Evolutionary conservation across 306 rosid genomes (phyloP).

Genomic region (Luffa aegyptiaca): DNA sequence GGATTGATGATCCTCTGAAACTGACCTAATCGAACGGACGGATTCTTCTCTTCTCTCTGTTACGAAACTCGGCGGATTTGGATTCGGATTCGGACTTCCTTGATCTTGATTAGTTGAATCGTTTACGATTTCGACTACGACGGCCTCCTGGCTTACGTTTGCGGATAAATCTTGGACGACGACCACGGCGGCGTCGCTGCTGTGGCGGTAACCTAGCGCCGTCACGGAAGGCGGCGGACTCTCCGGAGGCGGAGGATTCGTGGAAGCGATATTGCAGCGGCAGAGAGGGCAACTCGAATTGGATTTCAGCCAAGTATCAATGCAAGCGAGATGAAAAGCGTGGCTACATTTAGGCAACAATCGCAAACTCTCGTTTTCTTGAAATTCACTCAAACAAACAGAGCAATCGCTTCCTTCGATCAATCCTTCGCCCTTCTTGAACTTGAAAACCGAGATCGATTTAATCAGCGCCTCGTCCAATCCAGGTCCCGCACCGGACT

Average conservation of each 20-base stretch:
- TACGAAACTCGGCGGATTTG: background rate
- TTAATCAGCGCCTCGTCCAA: slow-evolving; percentile 45
- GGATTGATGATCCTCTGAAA: slow-evolving; percentile 15
- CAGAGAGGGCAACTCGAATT: slow-evolving; percentile 62
- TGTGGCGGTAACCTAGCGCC: slow-evolving; percentile 30
- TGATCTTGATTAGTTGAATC: background rate
- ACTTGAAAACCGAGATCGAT: slow-evolving; percentile 47
- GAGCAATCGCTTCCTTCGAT: slow-evolving; percentile 59
- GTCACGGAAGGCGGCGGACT: slow-evolving; percentile 8
- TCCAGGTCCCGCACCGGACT: slow-evolving; percentile 26
- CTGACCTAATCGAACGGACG: slow-evolving; percentile 3
- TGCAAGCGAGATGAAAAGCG: slow-evolving; percentile 71
- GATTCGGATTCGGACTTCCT: background rate
- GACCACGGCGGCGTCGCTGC: slow-evolving; percentile 19
- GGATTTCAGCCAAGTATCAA: slow-evolving; percentile 65
- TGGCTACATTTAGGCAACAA: slow-evolving; percentile 63
- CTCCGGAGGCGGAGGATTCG: slow-evolving; percentile 1
- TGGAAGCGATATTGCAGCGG: slow-evolving; percentile 29
- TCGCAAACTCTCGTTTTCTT: slow-evolving; percentile 57
- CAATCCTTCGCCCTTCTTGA: slow-evolving; percentile 27
- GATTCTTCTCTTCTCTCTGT: slow-evolving; percentile 13
- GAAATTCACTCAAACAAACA: slow-evolving; percentile 64
- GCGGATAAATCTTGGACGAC: slow-evolving; percentile 22
- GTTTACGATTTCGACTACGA: slow-evolving; percentile 15
- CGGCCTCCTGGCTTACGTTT: background rate